Conservation (phyloP, 2,329 filamentous ascomycete species). For the Trichoderma aggressivum region DNA sequence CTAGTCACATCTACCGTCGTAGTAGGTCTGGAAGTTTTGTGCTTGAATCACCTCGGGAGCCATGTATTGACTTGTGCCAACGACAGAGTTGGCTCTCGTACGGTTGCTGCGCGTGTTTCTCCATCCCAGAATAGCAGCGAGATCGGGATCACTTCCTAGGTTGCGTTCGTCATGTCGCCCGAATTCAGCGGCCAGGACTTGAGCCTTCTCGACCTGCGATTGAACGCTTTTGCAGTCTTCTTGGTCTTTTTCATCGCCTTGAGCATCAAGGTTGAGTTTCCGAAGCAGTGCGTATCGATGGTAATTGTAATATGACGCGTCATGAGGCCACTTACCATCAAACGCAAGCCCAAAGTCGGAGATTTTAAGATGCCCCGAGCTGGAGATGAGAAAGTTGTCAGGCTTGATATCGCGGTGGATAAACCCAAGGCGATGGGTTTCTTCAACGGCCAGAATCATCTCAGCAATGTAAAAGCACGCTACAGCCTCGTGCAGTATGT, state of each 20-base stretch:
- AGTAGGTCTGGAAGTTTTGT: slow-evolving; percentile 57
- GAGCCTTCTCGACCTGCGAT: slow-evolving; percentile 33
- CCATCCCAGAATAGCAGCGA: slow-evolving; percentile 59
- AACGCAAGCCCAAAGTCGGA: slow-evolving; percentile 96
- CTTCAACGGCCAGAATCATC: slow-evolving; percentile 93
- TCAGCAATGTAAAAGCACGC: slow-evolving; percentile 88
- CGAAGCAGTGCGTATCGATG: slow-evolving; percentile 75
- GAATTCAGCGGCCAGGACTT: slow-evolving; percentile 30
- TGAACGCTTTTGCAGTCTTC: slow-evolving; percentile 45
- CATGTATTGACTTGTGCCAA: slow-evolving; percentile 98
- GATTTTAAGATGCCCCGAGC: slow-evolving; percentile 87
- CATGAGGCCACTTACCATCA: slow-evolving; percentile 91
- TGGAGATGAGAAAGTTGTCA: slow-evolving; percentile 91
- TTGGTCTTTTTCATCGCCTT: slow-evolving; percentile 70
- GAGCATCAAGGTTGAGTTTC: slow-evolving; percentile 69
- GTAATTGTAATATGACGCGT: slow-evolving; percentile 79
- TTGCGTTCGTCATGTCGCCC: slow-evolving; percentile 34
- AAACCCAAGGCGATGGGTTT: slow-evolving; percentile 81
- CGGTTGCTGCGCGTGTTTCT: slow-evolving; percentile 67
- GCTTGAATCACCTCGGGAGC: slow-evolving; percentile 80
- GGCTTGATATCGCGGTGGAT: slow-evolving; percentile 97
- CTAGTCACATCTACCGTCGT: slow-evolving; percentile 94
- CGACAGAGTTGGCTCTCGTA: slow-evolving; percentile 75
- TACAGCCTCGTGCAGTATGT: slow-evolving; percentile 72
- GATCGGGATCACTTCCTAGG: slow-evolving; percentile 27